These are phyloP conservation scores for Curvularia eragrostidis DNA, from an alignment of 2,329 filamentous ascomycete species.

Conservation along the genomic window DNA sequence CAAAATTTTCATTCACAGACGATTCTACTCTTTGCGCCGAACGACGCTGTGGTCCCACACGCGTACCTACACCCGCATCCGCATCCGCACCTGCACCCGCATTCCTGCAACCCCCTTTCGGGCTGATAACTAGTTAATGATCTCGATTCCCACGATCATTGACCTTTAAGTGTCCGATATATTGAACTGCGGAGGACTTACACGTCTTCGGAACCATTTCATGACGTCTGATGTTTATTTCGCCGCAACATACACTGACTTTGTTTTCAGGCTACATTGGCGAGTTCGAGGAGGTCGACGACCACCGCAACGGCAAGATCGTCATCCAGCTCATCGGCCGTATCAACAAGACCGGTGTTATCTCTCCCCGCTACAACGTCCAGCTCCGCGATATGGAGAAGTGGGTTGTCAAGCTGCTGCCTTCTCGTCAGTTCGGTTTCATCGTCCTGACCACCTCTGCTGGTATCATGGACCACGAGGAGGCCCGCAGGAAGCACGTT, in stretches of 20 bases:
- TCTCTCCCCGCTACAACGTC: constrained; percentile 99
- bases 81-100: constrained; percentile 31
- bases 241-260: constrained; percentile 81
- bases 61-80: not conserved
- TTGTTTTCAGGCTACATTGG: constrained; percentile 84
- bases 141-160: constrained; percentile 84
- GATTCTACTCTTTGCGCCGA: constrained; percentile 6
- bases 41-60: not conserved
- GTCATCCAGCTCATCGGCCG: constrained; percentile 99
- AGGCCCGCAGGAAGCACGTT: constrained; percentile 98
- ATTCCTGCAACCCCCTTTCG: constrained; percentile 62
- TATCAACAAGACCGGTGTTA: constrained; percentile 99
- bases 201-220: constrained; percentile 80
- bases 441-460: constrained; percentile 99
- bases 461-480: constrained; percentile 99
- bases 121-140: constrained; percentile 99
- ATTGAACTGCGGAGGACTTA: constrained; percentile 92
- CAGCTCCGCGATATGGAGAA: constrained; percentile 98
- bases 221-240: constrained; percentile 94
- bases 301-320: constrained; percentile 99
- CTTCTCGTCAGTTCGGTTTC: constrained; percentile 99
- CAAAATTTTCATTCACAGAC: constrained; percentile 4
- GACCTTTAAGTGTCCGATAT: constrained; percentile 99
- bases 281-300: constrained; percentile 99
- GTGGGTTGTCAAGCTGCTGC: constrained; percentile 99